Percentiles rank a stretch among this genome's conserved stretches.
phyloP scores from a whole-genome alignment of 192 early-diverging fungal genomes.

The Gorgonomyces haynaldii region DNA sequence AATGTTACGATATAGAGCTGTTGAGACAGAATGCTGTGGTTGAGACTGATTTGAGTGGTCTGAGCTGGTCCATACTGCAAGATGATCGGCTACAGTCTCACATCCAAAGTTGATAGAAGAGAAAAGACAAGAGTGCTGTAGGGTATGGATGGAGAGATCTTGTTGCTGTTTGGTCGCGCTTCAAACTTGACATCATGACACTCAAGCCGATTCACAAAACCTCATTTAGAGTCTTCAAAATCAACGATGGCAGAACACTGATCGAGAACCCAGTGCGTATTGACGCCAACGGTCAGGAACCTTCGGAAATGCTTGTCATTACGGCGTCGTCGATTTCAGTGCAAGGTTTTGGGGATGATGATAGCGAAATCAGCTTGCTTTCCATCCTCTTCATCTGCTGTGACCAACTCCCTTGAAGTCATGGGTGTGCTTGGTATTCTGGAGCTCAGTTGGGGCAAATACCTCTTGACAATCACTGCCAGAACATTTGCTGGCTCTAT shows the following conservation, averaged over 20 bases:
- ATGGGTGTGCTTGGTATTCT: slow-evolving; percentile 32
- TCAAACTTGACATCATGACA: slow-evolving; percentile 3
- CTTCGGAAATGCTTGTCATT: slow-evolving; percentile 12
- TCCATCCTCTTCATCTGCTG: slow-evolving; percentile 1
- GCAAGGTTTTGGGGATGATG: slow-evolving; percentile 2
- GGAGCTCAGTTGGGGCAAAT: slow-evolving; percentile 23
- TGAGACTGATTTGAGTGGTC: too few species aligned
- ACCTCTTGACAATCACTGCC: slow-evolving; percentile 33
- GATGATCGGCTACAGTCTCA: too few species aligned
- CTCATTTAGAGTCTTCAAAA: slow-evolving; percentile 21
- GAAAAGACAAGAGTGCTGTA: too few species aligned
- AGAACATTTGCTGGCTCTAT: slow-evolving; percentile 33
- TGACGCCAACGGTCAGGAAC: slow-evolving; percentile 11
- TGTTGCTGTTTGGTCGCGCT: too few species aligned
- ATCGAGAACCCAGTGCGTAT: slow-evolving; percentile 16
- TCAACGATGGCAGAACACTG: slow-evolving; percentile 16
- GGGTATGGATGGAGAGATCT: too few species aligned
- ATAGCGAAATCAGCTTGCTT: slow-evolving; percentile 2
- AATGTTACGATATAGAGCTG: too few species aligned
- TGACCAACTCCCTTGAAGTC: slow-evolving; percentile 15
- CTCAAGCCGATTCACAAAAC: slow-evolving; percentile 7
- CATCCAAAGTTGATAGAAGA: too few species aligned
- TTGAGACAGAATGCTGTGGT: too few species aligned
- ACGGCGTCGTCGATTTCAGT: slow-evolving; percentile 8
- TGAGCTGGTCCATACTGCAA: too few species aligned